A percentile compares a stretch with the other conserved stretches of the same genome.
Evolutionary conservation across 371 early-diverging fungal species (phyloP).

Genomic region (Neoconidiobolus thromboides): DNA sequence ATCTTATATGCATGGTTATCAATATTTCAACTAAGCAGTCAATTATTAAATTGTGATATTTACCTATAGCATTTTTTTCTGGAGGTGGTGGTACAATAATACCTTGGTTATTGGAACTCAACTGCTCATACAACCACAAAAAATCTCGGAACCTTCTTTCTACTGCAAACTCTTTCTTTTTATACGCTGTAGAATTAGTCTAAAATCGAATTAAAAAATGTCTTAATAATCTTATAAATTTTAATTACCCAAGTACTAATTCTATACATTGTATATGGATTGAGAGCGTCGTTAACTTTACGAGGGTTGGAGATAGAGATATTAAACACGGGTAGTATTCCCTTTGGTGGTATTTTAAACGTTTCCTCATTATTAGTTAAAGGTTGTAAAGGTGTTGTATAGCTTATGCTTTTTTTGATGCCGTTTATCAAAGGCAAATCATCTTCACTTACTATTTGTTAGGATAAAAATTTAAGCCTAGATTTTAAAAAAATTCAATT

Average conservation of each 20-base stretch:
- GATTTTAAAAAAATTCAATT: neutral
- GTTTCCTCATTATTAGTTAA: neutral
- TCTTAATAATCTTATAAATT: neutral
- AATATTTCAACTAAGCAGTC: too few species aligned
- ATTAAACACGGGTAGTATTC: constrained; percentile 41
- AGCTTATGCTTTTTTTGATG: neutral
- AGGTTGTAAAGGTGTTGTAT: neutral
- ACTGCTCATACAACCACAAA: constrained; percentile 78
- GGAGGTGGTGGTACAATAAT: constrained; percentile 86
- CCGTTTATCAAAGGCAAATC: neutral
- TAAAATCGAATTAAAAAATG: neutral
- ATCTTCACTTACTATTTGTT: neutral
- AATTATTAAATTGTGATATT: neutral
- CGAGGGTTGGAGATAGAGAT: constrained; percentile 73
- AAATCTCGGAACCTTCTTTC: constrained; percentile 76
- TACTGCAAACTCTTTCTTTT: neutral
- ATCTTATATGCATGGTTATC: neutral
- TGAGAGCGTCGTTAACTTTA: constrained; percentile 74
- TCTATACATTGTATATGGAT: constrained; percentile 72
- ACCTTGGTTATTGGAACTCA: constrained; percentile 62
- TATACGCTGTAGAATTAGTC: too few species aligned
- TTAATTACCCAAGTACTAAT: constrained; percentile 50
- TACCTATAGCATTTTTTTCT: constrained; percentile 75
- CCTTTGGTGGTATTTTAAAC: constrained; percentile 9
- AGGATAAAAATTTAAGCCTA: neutral